Evolutionary conservation across 441 rosid species (phyloP).

Genomic region (Capsella rubella): DNA sequence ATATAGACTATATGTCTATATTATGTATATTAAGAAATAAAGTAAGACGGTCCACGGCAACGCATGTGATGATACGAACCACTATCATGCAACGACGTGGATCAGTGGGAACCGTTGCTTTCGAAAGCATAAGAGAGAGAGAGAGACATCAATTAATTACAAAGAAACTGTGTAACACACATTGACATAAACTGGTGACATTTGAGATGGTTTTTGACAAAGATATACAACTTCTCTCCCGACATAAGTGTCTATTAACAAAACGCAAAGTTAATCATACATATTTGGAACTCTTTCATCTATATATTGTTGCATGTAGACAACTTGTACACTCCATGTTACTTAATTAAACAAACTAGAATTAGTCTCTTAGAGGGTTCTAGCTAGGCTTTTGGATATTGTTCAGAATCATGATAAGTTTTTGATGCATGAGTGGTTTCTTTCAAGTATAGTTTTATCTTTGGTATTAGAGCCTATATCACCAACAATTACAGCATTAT

Average conservation of each 20-base stretch:
- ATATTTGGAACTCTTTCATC: constrained; percentile 17
- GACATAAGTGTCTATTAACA: constrained; percentile 34
- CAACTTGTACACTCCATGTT: constrained; percentile 43
- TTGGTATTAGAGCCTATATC: no score
- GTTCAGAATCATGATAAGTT: no score
- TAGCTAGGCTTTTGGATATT: not conserved
- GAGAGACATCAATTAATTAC: constrained; percentile 21
- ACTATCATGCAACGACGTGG: constrained; percentile 43
- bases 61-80: constrained; percentile 45
- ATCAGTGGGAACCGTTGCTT: constrained; percentile 36
- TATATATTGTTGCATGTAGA: constrained; percentile 7
- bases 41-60: constrained; percentile 38
- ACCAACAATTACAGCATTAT: no score
- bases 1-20: constrained; percentile 15
- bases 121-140: constrained; percentile 17
- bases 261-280: constrained; percentile 26
- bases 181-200: constrained; percentile 21
- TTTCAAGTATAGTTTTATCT: no score
- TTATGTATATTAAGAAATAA: constrained; percentile 29
- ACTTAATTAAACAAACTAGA: not conserved
- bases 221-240: constrained; percentile 42
- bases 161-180: constrained; percentile 7
- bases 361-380: not conserved
- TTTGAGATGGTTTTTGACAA: constrained; percentile 39
- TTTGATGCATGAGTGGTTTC: no score